Base-by-base conservation (phyloP, 2,329 filamentous ascomycete species). In the Pseudodiploospora longispora region DNA sequence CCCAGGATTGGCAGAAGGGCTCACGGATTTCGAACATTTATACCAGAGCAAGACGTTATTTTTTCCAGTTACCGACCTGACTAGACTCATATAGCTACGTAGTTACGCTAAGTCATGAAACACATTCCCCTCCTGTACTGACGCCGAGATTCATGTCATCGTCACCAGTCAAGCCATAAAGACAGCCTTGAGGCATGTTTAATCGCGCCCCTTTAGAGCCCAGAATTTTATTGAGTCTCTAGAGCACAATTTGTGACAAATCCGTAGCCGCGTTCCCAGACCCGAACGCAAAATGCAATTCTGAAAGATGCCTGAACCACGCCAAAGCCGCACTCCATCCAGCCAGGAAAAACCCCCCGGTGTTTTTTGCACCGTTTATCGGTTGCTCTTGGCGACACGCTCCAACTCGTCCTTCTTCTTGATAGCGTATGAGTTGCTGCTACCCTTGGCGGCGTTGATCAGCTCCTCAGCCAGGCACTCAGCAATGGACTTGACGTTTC, bases 331-430 rank as follows among this genome's bases (percentile, higher is more conserved):
- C 58, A 64, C 59, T 55, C 57, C 57, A 60, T 61, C 60, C 57
- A 59, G 56, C 58, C 61, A 58, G 55, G 45, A 44, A 56, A 64
- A 63, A 30, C 28, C 43, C 36, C 35, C 36, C 46, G 42, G 32
- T 43, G n/a, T 10, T 47, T 36, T 27, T 55, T 53, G 49, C 51
- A 53, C 58, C 66, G 59, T 90, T 90, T 97, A 98, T 85, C 93
- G 87, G 85, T 98, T 98, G 83, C 82, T 88, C 88, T 98, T 98
- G 77, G 93, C 93, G 65, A 98, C 93, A 93, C 93, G 93, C 86
- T 98, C 93, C 78, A 98, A 76, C 86, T 98, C 94, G 75, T 98
- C 93, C 91, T 98, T 98, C 89, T 98, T 98, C 89, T 98, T 98
- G 85, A 98, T 98, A 67, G 94, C 93, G 74, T 97, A 98, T 61